Evolutionary conservation across 371 early-diverging fungal genomes (phyloP).

Genomic region (Blakeslea trispora): DNA sequence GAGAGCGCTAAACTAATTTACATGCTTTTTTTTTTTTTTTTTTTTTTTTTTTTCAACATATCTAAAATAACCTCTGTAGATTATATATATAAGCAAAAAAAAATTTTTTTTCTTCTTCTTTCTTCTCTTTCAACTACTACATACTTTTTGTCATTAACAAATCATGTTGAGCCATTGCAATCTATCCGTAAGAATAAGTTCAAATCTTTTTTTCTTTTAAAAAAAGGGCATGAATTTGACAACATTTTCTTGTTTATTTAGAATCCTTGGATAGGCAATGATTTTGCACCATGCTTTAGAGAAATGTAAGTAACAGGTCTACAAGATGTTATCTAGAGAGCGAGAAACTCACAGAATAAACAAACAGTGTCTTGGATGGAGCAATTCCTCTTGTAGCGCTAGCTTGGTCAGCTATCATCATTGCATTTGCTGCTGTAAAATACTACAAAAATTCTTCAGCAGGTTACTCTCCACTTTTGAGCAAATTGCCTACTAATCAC

Average conservation of each 20-base stretch:
- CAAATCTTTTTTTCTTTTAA: too few species aligned
- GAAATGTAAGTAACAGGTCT: slow-evolving; percentile 14
- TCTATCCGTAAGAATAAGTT: slow-evolving; percentile 7
- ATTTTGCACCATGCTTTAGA: slow-evolving; percentile 19
- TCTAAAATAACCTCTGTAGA: too few species aligned
- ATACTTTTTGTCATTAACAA: not conserved
- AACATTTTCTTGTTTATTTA: not conserved
- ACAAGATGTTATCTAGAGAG: not conserved
- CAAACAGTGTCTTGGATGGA: not conserved
- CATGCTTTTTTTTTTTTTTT: not conserved
- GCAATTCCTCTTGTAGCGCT: not conserved
- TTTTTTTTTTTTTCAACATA: not conserved
- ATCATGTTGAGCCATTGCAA: slow-evolving; percentile 2
- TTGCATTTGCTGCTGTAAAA: not conserved
- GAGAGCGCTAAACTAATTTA: not conserved
- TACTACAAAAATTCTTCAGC: not conserved
- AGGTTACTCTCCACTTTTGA: not conserved
- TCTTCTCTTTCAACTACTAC: not conserved
- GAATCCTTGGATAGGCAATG: slow-evolving; percentile 13
- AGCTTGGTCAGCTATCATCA: not conserved
- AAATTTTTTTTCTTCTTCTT: not conserved
- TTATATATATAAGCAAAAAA: not conserved
- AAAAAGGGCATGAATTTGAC: too few species aligned
- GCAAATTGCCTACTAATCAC: not conserved
- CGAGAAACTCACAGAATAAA: not conserved